Conservation (phyloP, 2,329 filamentous ascomycete genomes). For the Leptographium procerum region DNA sequence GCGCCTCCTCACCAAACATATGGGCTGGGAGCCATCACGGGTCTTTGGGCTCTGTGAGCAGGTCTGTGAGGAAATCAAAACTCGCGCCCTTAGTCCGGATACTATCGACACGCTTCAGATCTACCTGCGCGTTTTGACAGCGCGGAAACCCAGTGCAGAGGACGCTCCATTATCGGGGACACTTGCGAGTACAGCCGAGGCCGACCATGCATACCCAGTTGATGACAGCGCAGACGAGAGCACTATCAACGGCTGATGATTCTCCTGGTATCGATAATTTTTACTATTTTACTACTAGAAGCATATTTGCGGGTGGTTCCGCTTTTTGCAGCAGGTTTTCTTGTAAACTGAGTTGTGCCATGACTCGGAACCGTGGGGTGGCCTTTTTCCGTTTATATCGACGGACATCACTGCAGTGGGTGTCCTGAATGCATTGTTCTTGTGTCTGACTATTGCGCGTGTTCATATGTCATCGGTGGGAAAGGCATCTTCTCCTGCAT, state of each 20-base stretch:
- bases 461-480: background rate
- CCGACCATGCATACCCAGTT: background rate
- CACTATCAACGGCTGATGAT: constrained; percentile 6
- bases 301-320: background rate
- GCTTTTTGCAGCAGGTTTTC: background rate
- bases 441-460: background rate
- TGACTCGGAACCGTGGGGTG: no score
- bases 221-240: constrained; percentile 7
- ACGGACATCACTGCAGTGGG: no score
- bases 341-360: no score
- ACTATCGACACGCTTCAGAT: constrained; percentile 31
- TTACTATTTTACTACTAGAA: background rate
- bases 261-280: background rate
- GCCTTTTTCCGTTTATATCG: no score
- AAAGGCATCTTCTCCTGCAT: background rate
- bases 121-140: constrained; percentile 37
- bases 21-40: constrained; percentile 39
- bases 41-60: constrained; percentile 35
- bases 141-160: constrained; percentile 33
- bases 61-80: constrained; percentile 36
- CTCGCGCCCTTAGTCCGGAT: constrained; percentile 33
- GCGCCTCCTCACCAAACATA: constrained; percentile 39
- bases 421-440: background rate
- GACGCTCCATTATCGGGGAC: constrained; percentile 1
- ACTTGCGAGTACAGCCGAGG: background rate